A percentile compares a stretch with the other conserved stretches of the same genome.
These are phyloP conservation scores for Phytophthora rubi DNA, from an alignment of 352 stramenopile species.

Conservation along the genomic window DNA sequence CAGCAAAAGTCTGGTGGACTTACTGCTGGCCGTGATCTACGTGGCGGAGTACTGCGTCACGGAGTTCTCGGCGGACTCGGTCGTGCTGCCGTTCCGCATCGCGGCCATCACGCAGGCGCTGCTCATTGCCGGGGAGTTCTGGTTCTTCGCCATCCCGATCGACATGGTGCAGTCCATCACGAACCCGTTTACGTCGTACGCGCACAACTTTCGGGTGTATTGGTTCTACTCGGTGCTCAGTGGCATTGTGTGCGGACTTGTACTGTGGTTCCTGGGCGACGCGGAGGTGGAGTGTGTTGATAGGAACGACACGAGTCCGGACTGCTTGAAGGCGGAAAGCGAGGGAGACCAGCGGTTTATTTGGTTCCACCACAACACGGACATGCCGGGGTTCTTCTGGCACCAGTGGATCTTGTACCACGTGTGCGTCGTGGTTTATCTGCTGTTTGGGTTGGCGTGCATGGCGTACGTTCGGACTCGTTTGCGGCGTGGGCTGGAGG, in stretches of 20 bases:
- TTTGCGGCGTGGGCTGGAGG: slow-evolving; percentile 74
- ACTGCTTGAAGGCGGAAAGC: slow-evolving; percentile 30
- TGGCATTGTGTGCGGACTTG: slow-evolving; percentile 65
- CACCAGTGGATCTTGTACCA: slow-evolving; percentile 88
- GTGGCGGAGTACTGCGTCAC: slow-evolving; percentile 80
- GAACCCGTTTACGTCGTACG: slow-evolving; percentile 90
- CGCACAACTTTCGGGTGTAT: slow-evolving; percentile 84
- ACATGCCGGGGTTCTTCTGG: slow-evolving; percentile 81
- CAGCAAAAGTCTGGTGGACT: slow-evolving; percentile 86
- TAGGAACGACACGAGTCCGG: slow-evolving; percentile 23
- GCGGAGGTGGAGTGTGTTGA: slow-evolving; percentile 30
- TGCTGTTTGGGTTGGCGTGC: slow-evolving; percentile 75
- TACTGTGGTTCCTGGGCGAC: slow-evolving; percentile 70
- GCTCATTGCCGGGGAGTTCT: slow-evolving; percentile 87
- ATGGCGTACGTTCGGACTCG: slow-evolving; percentile 84
- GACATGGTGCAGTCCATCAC: slow-evolving; percentile 91
- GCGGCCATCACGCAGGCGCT: slow-evolving; percentile 76
- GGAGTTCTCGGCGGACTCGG: slow-evolving; percentile 55
- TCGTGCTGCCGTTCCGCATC: slow-evolving; percentile 65
- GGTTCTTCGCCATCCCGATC: slow-evolving; percentile 90
- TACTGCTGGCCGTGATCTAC: slow-evolving; percentile 75
- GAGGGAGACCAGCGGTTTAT: slow-evolving; percentile 64
- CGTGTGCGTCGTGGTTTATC: slow-evolving; percentile 76
- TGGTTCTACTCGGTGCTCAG: slow-evolving; percentile 86
- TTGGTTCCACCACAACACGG: slow-evolving; percentile 86